These are phyloP conservation scores for Jatropha multifida DNA, from an alignment of 441 rosid species.

Conservation along the genomic window DNA sequence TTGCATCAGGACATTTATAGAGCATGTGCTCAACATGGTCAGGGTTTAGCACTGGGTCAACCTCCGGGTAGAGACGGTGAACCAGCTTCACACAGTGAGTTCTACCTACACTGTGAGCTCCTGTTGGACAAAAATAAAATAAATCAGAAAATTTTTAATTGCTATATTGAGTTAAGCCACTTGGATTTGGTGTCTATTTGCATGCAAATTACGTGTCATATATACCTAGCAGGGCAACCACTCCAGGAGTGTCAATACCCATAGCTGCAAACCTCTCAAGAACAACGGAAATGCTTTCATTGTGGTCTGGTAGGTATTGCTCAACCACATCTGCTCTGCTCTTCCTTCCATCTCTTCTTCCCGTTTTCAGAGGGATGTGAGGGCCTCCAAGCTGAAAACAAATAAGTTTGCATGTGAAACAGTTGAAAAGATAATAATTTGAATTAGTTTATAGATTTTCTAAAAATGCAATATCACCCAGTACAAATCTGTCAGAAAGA, in stretches of 20 bases:
- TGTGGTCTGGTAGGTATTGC: conserved; percentile 88
- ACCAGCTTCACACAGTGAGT: conserved; percentile 96
- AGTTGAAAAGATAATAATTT: background rate
- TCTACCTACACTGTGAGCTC: conserved; percentile 94
- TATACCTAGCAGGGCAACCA: conserved; percentile 85
- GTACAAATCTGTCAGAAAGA: background rate
- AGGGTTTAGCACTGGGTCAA: conserved; percentile 77
- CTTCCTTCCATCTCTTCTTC: conserved; percentile 88
- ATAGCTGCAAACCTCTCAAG: conserved; percentile 74
- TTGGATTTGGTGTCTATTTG: background rate
- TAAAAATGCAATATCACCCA: background rate
- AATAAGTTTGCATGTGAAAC: background rate
- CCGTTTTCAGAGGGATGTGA: conserved; percentile 77
- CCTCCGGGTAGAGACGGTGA: conserved; percentile 87
- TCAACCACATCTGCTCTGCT: conserved; percentile 83
- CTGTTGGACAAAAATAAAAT: conserved; percentile 27
- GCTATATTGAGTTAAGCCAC: background rate
- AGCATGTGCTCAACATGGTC: conserved; percentile 87
- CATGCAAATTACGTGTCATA: conserved; percentile 2
- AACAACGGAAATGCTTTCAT: conserved; percentile 82
- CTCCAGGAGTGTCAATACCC: conserved; percentile 78
- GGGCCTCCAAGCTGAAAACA: conserved; percentile 86
- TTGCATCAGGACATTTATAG: conserved; percentile 83
- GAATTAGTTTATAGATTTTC: too few relatives aligned
- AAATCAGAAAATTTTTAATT: background rate